These are phyloP conservation scores for Globisporangium parvum DNA, from an alignment of 352 stramenopile genomes.

Conservation along the genomic window DNA sequence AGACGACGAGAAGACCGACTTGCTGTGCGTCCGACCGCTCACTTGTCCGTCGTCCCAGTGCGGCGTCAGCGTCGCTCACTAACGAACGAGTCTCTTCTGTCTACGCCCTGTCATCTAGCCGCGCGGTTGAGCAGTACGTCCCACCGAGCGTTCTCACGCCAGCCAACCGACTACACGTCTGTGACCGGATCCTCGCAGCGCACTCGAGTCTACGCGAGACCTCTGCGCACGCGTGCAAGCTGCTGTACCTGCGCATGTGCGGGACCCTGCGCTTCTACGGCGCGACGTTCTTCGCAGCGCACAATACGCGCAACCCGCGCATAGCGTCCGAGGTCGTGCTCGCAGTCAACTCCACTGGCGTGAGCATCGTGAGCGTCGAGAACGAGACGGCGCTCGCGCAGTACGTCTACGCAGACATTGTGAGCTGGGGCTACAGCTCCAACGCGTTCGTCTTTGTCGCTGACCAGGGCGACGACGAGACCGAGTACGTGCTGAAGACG, in stretches of 20 bases:
- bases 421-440: conserved; percentile 72
- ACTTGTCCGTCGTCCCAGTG: conserved; percentile 9
- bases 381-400: conserved; percentile 56
- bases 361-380: conserved; percentile 48
- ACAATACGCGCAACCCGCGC: conserved; percentile 37
- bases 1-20: background rate
- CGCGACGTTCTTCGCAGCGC: conserved; percentile 56
- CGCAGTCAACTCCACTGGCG: conserved; percentile 55
- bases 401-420: conserved; percentile 62
- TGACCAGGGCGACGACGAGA: conserved; percentile 20
- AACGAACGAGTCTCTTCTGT: background rate
- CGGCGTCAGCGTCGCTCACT: no score
- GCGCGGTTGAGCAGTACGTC: conserved; percentile 26
- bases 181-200: conserved; percentile 28
- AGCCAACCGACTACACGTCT: conserved; percentile 32
- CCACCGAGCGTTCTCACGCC: conserved; percentile 30
- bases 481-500: conserved; percentile 49
- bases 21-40: conserved; percentile 8
- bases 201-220: conserved; percentile 24
- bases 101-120: conserved; percentile 4
- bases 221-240: conserved; percentile 32
- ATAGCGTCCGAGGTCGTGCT: conserved; percentile 55
- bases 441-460: conserved; percentile 81
- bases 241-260: conserved; percentile 60
- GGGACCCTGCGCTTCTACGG: conserved; percentile 61